Conservation (phyloP, 129 eudicot species). For the Cynara cardunculus region DNA sequence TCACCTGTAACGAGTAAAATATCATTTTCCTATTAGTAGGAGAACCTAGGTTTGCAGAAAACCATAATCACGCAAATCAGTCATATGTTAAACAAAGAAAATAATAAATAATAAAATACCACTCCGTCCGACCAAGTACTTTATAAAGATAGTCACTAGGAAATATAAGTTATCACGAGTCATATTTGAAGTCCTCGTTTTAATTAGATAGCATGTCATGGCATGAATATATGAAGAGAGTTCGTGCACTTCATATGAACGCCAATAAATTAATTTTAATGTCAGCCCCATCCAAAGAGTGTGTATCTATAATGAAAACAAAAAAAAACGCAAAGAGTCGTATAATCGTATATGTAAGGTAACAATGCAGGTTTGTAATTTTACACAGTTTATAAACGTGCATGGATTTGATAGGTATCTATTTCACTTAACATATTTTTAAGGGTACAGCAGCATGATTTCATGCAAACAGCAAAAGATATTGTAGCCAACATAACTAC, state of each 20-base stretch:
- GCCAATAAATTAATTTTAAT: neutral
- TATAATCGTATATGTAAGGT: neutral
- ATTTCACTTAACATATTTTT: neutral
- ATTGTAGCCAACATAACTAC: slow-evolving; percentile 24
- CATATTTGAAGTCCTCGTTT: neutral
- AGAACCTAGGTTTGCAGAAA: neutral
- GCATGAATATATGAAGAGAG: neutral
- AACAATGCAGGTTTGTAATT: neutral
- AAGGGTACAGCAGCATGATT: neutral
- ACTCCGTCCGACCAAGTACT: neutral
- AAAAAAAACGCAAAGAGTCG: neutral
- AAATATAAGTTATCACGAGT: neutral
- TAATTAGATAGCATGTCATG: neutral
- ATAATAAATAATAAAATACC: neutral
- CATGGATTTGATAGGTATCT: neutral
- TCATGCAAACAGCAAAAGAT: neutral
- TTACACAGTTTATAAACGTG: neutral
- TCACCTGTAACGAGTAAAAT: slow-evolving; percentile 45
- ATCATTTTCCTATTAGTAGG: neutral
- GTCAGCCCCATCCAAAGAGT: neutral
- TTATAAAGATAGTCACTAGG: neutral
- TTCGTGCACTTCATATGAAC: neutral
- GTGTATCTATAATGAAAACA: neutral
- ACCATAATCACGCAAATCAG: neutral
- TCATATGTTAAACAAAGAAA: neutral